phyloP scores from a whole-genome alignment of 768 basidiomycete species.

The Xerocomus brunneocitrinus region DNA sequence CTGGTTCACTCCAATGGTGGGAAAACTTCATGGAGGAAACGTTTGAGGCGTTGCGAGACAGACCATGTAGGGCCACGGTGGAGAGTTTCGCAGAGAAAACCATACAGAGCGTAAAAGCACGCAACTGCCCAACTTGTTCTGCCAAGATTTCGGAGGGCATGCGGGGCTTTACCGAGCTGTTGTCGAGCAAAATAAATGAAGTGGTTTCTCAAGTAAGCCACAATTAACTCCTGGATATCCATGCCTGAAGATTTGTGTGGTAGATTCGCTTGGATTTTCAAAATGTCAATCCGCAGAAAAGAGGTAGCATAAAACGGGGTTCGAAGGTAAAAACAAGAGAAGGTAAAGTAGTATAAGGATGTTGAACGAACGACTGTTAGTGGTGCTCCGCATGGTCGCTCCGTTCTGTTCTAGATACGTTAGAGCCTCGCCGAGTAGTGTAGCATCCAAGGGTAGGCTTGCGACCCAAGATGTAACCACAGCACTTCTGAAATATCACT shows the following conservation, averaged over 20 bases:
- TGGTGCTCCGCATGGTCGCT: background rate
- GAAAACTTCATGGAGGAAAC: conserved; percentile 14
- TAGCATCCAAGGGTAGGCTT: too few species aligned
- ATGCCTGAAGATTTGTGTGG: background rate
- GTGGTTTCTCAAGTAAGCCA: conserved; percentile 12
- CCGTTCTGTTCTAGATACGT: background rate
- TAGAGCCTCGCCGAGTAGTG: background rate
- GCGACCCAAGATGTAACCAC: too few species aligned
- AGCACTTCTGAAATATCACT: conserved; percentile 7
- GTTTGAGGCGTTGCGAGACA: conserved; percentile 13
- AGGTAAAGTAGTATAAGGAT: background rate
- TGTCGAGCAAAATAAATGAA: conserved; percentile 9
- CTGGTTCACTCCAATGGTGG: conserved; percentile 18
- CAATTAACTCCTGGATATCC: too few species aligned
- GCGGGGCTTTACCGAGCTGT: conserved; percentile 12
- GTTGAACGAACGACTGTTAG: background rate
- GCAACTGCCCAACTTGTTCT: conserved; percentile 3
- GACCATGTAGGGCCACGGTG: conserved; percentile 13
- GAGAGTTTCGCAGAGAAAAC: background rate
- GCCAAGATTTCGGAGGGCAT: conserved; percentile 2
- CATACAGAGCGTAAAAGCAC: background rate
- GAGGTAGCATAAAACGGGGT: background rate
- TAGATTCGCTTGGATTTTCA: conserved; percentile 7
- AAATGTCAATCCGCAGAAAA: background rate
- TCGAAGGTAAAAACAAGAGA: background rate